Evolutionary conservation across 768 basidiomycete genomes (phyloP), one percentile per base, ranked within the genome.

Genomic region (Coprinopsis marcescibilis): DNA sequence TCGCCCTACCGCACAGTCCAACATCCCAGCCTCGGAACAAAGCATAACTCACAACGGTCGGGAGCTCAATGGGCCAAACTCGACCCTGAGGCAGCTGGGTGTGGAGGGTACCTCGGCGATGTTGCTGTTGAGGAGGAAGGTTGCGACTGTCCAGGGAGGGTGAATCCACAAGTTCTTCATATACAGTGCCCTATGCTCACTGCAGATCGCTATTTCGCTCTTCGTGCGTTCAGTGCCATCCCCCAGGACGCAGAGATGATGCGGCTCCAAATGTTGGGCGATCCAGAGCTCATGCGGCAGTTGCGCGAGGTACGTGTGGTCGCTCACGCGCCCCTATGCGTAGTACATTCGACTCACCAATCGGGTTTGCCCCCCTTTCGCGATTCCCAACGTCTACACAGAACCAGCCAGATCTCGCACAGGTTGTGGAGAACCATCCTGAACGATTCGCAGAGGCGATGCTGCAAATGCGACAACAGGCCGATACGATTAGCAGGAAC

Each of bases 161-260:
- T 76, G 55, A 30, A 58, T 52, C 11, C 24, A 25, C 21, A 5
- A 45, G 38, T 24, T 13, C n/a, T 20, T 45, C 21, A 23, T 15
- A 11, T 43, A 17, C 25, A 5, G n/a, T 46, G 15, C 45, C 7
- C 19, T 40, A 10, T 25, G n/a, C 27, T 19, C n/a, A 33, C 41
- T 8, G 45, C 15, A 34, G 34, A 30, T 50, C 0, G 21, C 7
- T 35, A 23, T 13, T 34, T 33, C n/a, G 40, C 32, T 25, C 24
- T 41, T 32, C 17, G 30, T 34, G 19, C 4, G 30, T 30, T 25
- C 53, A 91, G 89, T 56, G 62, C 78, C 13, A 69, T 77, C n/a
- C 78, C 83, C 54, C 85, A 84, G 51, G 91, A 95, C 55, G 67
- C 87, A 23, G 95, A 98, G 65, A 86, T 84, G 78, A 89, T 92